phyloP scores from a whole-genome alignment of 257 asterid genomes.

The Nicotiana otophora region DNA sequence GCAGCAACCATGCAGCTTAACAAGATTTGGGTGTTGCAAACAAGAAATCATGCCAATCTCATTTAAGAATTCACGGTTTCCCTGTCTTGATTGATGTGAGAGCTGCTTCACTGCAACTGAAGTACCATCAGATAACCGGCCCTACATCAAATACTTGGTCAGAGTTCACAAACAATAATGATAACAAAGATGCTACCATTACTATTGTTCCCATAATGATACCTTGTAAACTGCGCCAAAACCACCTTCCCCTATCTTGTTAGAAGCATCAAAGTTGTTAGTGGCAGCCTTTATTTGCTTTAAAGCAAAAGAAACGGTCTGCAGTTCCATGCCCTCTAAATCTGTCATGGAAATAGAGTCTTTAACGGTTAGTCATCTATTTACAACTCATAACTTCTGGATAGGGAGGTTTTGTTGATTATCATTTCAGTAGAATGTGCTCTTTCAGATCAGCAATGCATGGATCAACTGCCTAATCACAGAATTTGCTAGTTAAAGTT shows the following conservation, averaged over 20 bases:
- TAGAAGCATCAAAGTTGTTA: slow-evolving; percentile 58
- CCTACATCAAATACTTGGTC: slow-evolving; percentile 38
- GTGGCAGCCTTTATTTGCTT: slow-evolving; percentile 88
- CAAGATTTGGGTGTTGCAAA: slow-evolving; percentile 76
- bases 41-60: slow-evolving; percentile 89
- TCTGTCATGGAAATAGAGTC: slow-evolving; percentile 32
- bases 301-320: slow-evolving; percentile 58
- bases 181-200: not conserved
- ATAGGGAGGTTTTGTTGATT: not conserved
- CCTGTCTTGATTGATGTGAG: slow-evolving; percentile 76
- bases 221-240: slow-evolving; percentile 95
- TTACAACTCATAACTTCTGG: not conserved
- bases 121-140: slow-evolving; percentile 62
- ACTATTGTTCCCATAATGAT: not conserved
- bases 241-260: slow-evolving; percentile 96
- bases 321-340: slow-evolving; percentile 57
- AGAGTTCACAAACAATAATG: slow-evolving; percentile 6
- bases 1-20: slow-evolving; percentile 80
- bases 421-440: not conserved
- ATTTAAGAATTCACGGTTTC: slow-evolving; percentile 72
- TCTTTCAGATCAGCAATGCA: not conserved
- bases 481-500: slow-evolving; percentile 5
- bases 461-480: not conserved
- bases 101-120: slow-evolving; percentile 81
- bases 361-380: not conserved